A percentile compares a stretch with the other conserved stretches of the same genome.
phyloP scores from a whole-genome alignment of 1,284 basidiomycete species.

The Ganoderma leucocontextum region DNA sequence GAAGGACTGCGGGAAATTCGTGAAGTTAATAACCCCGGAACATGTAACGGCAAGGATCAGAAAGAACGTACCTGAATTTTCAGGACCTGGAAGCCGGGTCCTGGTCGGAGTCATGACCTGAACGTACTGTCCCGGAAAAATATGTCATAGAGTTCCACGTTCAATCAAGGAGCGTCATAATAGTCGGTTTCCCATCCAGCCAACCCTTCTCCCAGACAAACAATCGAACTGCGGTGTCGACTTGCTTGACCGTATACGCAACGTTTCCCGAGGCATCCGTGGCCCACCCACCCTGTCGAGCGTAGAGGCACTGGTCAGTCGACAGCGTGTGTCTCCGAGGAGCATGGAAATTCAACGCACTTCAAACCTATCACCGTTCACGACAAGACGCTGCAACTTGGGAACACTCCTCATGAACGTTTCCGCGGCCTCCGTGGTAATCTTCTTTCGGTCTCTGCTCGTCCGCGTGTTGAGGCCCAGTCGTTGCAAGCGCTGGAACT shows the following conservation, averaged over 20 bases:
- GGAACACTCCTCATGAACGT: neutral
- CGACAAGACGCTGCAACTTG: neutral
- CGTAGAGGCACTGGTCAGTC: neutral
- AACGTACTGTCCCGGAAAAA: neutral
- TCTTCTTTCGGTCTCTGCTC: neutral
- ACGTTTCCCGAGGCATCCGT: neutral
- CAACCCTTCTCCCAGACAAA: constrained; percentile 1
- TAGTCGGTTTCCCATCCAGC: neutral
- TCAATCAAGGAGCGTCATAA: neutral
- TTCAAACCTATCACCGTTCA: neutral
- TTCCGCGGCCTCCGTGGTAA: neutral
- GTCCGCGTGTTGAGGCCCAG: constrained; percentile 1
- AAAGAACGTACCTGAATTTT: neutral
- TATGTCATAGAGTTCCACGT: neutral
- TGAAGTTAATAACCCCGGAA: neutral
- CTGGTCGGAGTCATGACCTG: neutral
- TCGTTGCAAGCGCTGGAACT: neutral
- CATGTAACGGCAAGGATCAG: neutral
- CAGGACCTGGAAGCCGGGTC: neutral
- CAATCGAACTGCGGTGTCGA: neutral
- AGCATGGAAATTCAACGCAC: neutral
- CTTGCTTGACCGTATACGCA: neutral
- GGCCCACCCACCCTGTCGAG: neutral
- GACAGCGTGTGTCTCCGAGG: neutral
- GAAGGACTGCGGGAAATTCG: neutral